Conservation (phyloP, 2,329 filamentous ascomycete species). For the Aureobasidium sp. region DNA sequence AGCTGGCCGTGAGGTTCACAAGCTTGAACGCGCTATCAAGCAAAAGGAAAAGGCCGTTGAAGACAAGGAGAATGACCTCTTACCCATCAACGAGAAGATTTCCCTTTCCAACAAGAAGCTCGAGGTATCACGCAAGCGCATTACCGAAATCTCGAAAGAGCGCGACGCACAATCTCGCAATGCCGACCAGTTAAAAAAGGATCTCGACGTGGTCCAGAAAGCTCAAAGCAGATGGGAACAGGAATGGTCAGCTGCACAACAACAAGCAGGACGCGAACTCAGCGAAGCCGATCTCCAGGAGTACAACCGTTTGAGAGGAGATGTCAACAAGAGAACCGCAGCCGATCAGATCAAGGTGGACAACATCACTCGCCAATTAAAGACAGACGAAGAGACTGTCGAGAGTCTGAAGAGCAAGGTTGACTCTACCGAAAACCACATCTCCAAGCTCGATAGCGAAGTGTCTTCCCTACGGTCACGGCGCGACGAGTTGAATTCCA, state of each 20-base stretch:
- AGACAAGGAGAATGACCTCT: constrained; percentile 72
- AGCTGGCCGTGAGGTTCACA: constrained; percentile 65
- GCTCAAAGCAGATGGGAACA: constrained; percentile 82
- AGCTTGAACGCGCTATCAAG: constrained; percentile 78
- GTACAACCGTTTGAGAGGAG: constrained; percentile 74
- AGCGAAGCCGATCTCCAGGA: constrained; percentile 81
- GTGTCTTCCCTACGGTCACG: constrained; percentile 60
- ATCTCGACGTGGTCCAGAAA: constrained; percentile 78
- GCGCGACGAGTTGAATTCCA: constrained; percentile 52
- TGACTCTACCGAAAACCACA: constrained; percentile 64
- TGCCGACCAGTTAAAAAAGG: constrained; percentile 68
- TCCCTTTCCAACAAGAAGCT: constrained; percentile 65
- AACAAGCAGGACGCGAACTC: constrained; percentile 77
- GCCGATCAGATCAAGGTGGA: constrained; percentile 75
- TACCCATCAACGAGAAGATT: constrained; percentile 90
- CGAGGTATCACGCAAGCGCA: constrained; percentile 57
- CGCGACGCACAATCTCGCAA: constrained; percentile 60
- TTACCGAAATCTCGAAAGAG: constrained; percentile 66
- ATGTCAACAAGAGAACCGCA: constrained; percentile 76
- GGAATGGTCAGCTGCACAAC: constrained; percentile 75
- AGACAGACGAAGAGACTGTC: constrained; percentile 84
- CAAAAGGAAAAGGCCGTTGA: constrained; percentile 80
- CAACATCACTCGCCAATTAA: constrained; percentile 78
- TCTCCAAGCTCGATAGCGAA: constrained; percentile 67
- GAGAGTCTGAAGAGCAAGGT: constrained; percentile 85